Evolutionary conservation across 306 rosid genomes (phyloP).

Genomic region (Castanospermum australe): DNA sequence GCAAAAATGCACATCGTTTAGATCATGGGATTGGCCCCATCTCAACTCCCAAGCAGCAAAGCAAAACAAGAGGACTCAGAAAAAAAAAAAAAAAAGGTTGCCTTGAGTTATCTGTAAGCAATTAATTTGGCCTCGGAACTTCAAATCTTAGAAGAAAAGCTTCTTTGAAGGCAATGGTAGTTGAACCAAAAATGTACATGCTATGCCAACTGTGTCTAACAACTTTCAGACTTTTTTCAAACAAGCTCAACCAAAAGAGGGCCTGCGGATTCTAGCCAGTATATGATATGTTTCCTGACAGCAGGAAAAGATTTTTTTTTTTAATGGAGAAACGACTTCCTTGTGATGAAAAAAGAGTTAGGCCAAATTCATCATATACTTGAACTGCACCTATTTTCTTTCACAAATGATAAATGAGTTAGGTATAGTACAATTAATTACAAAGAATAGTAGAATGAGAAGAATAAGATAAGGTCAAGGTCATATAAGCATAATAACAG

Average conservation of each 20-base stretch:
- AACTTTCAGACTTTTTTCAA: conserved; percentile 15
- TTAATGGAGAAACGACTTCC: neutral
- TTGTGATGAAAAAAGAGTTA: neutral
- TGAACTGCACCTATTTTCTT: neutral
- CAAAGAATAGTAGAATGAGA: neutral
- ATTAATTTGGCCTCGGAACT: conserved; percentile 20
- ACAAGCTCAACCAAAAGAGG: conserved; percentile 29
- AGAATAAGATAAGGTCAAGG: neutral
- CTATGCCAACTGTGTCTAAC: conserved; percentile 19
- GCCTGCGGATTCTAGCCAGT: neutral
- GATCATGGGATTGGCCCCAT: conserved; percentile 43
- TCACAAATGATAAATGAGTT: conserved; percentile 10
- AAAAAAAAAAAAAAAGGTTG: neutral
- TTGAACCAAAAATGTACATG: conserved; percentile 31
- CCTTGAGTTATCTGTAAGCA: conserved; percentile 36
- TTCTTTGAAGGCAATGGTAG: conserved; percentile 13
- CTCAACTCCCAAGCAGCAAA: conserved; percentile 15
- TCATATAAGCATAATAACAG: neutral
- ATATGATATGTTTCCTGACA: neutral
- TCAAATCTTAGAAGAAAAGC: conserved; percentile 19
- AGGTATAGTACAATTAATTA: conserved; percentile 25
- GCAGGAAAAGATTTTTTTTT: neutral
- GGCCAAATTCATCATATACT: conserved; percentile 5
- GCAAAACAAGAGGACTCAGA: neutral
- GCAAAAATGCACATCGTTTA: neutral